phyloP scores from a whole-genome alignment of 768 basidiomycete genomes.

The Tephrocybe sp. region DNA sequence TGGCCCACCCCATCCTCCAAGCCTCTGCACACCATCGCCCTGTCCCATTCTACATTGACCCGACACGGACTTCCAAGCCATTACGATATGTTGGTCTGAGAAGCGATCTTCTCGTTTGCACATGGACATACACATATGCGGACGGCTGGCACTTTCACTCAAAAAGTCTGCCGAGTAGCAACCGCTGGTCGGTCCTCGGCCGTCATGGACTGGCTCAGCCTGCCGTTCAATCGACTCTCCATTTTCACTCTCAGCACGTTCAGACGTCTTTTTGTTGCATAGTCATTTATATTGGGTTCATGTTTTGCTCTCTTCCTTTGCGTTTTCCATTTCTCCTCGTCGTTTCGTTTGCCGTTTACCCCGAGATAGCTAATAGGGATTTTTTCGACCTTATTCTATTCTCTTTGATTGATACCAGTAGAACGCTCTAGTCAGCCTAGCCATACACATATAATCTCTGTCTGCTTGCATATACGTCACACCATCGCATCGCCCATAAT shows the following conservation, averaged over 20 bases:
- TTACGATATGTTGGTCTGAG: too few relatives aligned
- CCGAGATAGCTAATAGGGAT: not conserved
- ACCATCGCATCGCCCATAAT: not conserved
- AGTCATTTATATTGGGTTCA: not conserved
- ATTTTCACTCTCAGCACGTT: not conserved
- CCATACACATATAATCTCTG: slow-evolving; percentile 10
- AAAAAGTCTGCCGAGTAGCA: slow-evolving; percentile 4
- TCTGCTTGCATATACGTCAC: not conserved
- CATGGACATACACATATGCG: not conserved
- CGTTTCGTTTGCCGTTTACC: not conserved
- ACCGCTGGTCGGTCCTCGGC: slow-evolving; percentile 10
- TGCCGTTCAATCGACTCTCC: not conserved
- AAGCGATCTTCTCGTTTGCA: not conserved
- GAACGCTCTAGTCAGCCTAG: slow-evolving; percentile 11
- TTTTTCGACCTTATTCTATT: not conserved
- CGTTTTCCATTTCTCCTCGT: not conserved
- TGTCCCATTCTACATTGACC: not conserved
- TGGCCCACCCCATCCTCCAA: not conserved
- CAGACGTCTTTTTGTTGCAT: slow-evolving; percentile 2
- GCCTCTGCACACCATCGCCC: not conserved
- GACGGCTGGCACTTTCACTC: not conserved
- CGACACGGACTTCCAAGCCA: not conserved
- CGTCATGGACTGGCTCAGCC: not conserved
- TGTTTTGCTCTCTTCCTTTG: not conserved
- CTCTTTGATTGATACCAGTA: not conserved